Conservation (phyloP, 306 rosid species). For the Lagenaria siceraria region DNA sequence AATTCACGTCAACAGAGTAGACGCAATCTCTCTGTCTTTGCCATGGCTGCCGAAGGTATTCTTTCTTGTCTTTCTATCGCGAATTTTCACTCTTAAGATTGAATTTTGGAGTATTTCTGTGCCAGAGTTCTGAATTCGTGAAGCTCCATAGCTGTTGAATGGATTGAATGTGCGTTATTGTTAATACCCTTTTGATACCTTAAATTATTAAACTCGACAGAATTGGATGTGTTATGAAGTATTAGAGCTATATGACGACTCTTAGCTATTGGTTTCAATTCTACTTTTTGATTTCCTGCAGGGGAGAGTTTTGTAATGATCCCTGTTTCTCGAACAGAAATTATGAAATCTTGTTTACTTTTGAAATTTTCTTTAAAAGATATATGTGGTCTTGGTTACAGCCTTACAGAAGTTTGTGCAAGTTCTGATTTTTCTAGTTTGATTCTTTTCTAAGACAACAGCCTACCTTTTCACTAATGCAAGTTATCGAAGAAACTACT, state of each 20-base stretch:
- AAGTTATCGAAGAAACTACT: background rate
- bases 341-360: background rate
- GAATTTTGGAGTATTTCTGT: background rate
- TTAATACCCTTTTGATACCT: background rate
- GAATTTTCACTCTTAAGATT: background rate
- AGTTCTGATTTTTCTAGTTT: background rate
- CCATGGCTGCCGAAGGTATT: conserved; percentile 76
- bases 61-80: background rate
- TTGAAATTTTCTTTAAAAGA: background rate
- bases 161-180: background rate
- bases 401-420: background rate
- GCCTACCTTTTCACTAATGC: background rate
- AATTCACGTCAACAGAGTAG: conserved; percentile 21
- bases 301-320: background rate
- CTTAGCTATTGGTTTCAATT: background rate
- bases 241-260: background rate
- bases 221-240: background rate
- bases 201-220: background rate
- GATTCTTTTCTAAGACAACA: background rate
- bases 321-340: background rate
- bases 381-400: background rate
- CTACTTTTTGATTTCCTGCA: background rate
- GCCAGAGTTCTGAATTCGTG: background rate
- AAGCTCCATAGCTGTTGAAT: background rate
- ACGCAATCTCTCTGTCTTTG: conserved; percentile 48